phyloP scores from a whole-genome alignment of 2,329 filamentous ascomycete genomes.

The Metarhizium rileyi region DNA sequence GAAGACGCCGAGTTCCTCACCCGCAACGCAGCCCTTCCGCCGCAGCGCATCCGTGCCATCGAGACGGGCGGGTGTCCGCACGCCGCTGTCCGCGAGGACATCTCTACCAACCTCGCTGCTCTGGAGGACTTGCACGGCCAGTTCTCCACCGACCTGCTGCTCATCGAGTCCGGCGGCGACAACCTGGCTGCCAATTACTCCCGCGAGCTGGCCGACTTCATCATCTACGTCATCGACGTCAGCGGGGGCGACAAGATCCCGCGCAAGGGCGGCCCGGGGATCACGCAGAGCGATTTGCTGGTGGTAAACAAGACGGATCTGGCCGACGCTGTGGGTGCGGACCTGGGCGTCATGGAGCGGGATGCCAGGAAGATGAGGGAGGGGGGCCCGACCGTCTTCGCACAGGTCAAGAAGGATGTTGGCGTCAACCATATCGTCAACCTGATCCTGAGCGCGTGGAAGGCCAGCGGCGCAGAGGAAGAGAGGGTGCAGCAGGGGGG shows the following conservation, averaged over 20 bases:
- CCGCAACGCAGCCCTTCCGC: slow-evolving; percentile 70
- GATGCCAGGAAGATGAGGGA: slow-evolving; percentile 93
- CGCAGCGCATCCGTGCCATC: slow-evolving; percentile 82
- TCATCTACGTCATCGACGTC: slow-evolving; percentile 98
- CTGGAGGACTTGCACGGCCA: slow-evolving; percentile 78
- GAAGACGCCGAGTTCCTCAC: slow-evolving; percentile 98
- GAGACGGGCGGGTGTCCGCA: slow-evolving; percentile 97
- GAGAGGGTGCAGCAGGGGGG: slow-evolving; percentile 44
- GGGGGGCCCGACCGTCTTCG: slow-evolving; percentile 90
- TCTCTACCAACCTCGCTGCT: slow-evolving; percentile 84
- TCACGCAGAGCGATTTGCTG: slow-evolving; percentile 89
- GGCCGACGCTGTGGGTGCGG: slow-evolving; percentile 81
- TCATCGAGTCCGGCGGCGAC: slow-evolving; percentile 94
- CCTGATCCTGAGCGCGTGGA: slow-evolving; percentile 86
- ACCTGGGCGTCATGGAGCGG: slow-evolving; percentile 86
- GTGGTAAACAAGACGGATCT: slow-evolving; percentile 97
- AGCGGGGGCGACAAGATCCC: slow-evolving; percentile 95
- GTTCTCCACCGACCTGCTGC: slow-evolving; percentile 71
- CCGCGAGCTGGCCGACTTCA: slow-evolving; percentile 89
- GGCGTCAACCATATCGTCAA: slow-evolving; percentile 80
- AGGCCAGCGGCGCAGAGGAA: slow-evolving; percentile 69
- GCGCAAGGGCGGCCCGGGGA: slow-evolving; percentile 89
- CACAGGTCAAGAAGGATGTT: slow-evolving; percentile 88
- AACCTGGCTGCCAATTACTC: slow-evolving; percentile 97
- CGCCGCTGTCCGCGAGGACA: slow-evolving; percentile 94